Percentiles rank a stretch among this genome's conserved stretches.
phyloP scores from a whole-genome alignment of 495 filamentous ascomycete genomes.

The Schizothecium vesticola region DNA sequence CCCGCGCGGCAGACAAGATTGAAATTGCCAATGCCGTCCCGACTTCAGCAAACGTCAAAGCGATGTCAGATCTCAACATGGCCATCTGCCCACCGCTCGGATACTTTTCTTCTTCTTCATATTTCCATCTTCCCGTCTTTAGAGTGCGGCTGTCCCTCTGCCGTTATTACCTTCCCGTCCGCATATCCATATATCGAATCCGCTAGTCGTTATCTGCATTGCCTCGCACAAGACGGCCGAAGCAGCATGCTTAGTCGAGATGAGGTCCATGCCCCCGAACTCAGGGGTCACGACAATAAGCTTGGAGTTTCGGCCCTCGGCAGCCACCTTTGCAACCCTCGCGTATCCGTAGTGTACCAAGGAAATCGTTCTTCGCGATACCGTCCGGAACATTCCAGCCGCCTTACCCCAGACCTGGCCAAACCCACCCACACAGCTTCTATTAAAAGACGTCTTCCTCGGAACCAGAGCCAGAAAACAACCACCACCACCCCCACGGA shows the following conservation, averaged over 20 bases:
- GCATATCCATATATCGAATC: neutral
- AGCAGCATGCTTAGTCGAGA: neutral
- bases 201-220: neutral
- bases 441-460: neutral
- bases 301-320: neutral
- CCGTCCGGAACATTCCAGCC: neutral
- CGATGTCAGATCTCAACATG: neutral
- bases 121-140: neutral
- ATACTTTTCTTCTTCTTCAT: neutral
- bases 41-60: neutral
- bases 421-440: neutral
- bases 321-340: neutral
- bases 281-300: neutral
- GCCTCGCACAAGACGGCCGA: neutral
- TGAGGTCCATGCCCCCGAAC: neutral
- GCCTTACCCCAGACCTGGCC: neutral
- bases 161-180: neutral
- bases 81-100: neutral
- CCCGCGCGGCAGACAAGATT: neutral
- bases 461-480: neutral
- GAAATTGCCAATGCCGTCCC: neutral
- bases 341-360: neutral
- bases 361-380: neutral
- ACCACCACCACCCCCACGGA: neutral
- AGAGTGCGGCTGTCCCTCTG: neutral